Evolutionary conservation across 1,284 basidiomycete species (phyloP).

Genomic region (Microbotryum violaceum): DNA sequence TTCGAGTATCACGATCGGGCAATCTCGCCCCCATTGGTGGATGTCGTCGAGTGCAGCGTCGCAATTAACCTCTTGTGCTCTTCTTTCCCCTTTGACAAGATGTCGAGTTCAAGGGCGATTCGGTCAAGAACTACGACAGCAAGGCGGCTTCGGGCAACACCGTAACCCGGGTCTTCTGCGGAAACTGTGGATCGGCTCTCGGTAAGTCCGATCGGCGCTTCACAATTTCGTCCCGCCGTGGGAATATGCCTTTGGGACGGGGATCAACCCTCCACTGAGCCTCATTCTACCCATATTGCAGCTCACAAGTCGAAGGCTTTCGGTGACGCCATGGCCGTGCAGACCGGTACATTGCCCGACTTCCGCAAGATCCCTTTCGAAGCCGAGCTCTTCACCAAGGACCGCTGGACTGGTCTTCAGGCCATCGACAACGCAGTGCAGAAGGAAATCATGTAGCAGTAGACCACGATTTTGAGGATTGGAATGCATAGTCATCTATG

Average conservation of each 20-base stretch:
- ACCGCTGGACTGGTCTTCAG: conserved; percentile 29
- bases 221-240: not conserved
- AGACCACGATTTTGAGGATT: not conserved
- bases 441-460: conserved; percentile 25
- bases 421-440: conserved; percentile 26
- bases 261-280: not conserved
- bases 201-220: conserved; percentile 19
- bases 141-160: conserved; percentile 29
- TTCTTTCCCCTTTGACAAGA: not conserved
- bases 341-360: conserved; percentile 29
- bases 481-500: not conserved
- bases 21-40: too few relatives aligned
- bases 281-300: too few relatives aligned
- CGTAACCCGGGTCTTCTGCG: conserved; percentile 33
- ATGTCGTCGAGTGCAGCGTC: not conserved
- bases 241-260: too few relatives aligned
- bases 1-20: too few relatives aligned
- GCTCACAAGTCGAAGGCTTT: conserved; percentile 27
- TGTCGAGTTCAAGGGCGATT: conserved; percentile 22
- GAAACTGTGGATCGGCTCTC: conserved; percentile 31
- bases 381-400: conserved; percentile 34
- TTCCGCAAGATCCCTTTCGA: conserved; percentile 32
- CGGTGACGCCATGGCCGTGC: conserved; percentile 29
- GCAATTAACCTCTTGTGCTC: conserved; percentile 1
- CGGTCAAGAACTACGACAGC: conserved; percentile 29